phyloP scores from a whole-genome alignment of 148 eudicot genomes.

The Diospyros lotus region DNA sequence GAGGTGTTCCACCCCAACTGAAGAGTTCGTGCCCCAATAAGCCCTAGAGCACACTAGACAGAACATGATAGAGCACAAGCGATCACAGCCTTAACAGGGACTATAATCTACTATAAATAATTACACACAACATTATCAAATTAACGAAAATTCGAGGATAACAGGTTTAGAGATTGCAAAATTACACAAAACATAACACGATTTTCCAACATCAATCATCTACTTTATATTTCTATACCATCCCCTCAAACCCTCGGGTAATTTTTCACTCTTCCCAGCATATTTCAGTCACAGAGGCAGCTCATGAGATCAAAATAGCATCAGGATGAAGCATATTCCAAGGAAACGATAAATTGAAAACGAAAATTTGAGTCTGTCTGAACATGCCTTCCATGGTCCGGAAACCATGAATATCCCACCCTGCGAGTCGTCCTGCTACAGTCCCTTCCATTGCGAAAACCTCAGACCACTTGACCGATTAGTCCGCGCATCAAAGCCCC shows the following conservation, averaged over 20 bases:
- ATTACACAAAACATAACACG: no score
- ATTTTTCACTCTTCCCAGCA: neutral
- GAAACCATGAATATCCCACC: constrained; percentile 78
- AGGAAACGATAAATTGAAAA: no score
- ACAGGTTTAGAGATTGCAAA: no score
- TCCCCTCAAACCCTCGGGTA: neutral
- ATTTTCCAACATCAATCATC: neutral
- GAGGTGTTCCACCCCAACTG: no score
- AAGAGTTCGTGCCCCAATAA: neutral
- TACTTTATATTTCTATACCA: neutral
- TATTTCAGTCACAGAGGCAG: neutral
- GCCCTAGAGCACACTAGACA: neutral
- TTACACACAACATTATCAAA: neutral
- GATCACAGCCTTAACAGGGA: neutral
- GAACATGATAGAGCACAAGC: neutral
- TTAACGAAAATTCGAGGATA: no score
- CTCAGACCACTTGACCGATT: neutral
- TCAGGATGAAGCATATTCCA: no score
- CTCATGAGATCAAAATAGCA: no score
- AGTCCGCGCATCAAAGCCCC: neutral
- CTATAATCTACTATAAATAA: neutral
- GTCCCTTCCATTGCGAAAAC: constrained; percentile 31
- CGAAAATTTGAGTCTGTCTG: neutral
- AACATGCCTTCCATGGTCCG: constrained; percentile 53
- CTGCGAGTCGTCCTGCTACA: constrained; percentile 33